These are phyloP conservation scores for Fusarium sambucinum DNA, from an alignment of 2,329 filamentous ascomycete genomes.

Conservation along the genomic window DNA sequence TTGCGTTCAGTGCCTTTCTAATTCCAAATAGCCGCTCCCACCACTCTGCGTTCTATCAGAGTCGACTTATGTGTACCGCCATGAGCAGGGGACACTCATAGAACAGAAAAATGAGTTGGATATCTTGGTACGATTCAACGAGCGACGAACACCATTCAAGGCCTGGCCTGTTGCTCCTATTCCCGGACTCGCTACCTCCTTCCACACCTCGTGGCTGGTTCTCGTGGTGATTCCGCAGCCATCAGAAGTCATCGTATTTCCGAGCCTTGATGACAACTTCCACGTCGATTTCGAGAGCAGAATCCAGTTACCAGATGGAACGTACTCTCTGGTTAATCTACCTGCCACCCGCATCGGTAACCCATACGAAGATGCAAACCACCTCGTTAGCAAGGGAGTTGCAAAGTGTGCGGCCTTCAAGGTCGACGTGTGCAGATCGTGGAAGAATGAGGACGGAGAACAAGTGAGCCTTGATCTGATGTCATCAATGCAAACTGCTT, in stretches of 20 bases:
- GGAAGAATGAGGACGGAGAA: slow-evolving; percentile 41
- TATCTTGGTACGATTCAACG: slow-evolving; percentile 46
- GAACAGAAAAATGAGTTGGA: slow-evolving; percentile 52
- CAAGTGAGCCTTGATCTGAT: slow-evolving; percentile 63
- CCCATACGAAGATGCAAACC: slow-evolving; percentile 47
- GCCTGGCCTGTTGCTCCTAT: slow-evolving; percentile 52
- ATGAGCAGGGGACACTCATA: slow-evolving; percentile 52
- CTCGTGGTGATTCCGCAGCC: slow-evolving; percentile 45
- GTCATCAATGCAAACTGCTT: slow-evolving; percentile 72
- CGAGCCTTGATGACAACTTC: slow-evolving; percentile 47
- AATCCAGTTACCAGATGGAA: slow-evolving; percentile 38
- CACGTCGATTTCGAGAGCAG: slow-evolving; percentile 45
- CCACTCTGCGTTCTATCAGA: slow-evolving; percentile 40
- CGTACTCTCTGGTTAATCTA: slow-evolving; percentile 46
- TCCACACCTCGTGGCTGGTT: slow-evolving; percentile 51
- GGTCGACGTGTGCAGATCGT: slow-evolving; percentile 51
- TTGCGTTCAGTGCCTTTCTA: slow-evolving; percentile 16
- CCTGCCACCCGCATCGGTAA: slow-evolving; percentile 47
- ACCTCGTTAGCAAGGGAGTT: slow-evolving; percentile 12
- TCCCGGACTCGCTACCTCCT: slow-evolving; percentile 47
- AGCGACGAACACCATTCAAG: slow-evolving; percentile 34
- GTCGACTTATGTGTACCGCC: slow-evolving; percentile 46
- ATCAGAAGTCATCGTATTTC: slow-evolving; percentile 44
- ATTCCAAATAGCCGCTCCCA: slow-evolving; percentile 14
- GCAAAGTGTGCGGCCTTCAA: slow-evolving; percentile 51